phyloP scores from a whole-genome alignment of 768 basidiomycete species.

The Phylloporus sp. region DNA sequence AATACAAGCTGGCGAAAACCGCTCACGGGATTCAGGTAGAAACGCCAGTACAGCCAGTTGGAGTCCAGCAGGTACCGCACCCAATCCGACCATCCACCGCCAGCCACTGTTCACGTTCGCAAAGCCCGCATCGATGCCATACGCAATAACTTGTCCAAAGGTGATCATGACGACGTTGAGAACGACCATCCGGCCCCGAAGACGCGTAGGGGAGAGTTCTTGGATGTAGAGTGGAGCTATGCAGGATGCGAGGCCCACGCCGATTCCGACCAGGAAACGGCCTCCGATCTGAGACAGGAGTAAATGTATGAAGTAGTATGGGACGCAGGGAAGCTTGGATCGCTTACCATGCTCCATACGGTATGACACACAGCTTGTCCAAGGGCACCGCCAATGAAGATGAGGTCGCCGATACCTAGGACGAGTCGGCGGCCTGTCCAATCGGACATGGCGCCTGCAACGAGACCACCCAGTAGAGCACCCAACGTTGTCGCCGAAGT shows the following conservation, averaged over 20 bases:
- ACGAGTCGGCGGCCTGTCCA: conserved; percentile 65
- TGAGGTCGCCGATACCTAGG: conserved; percentile 61
- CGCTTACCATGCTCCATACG: conserved; percentile 63
- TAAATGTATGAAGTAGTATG: not conserved
- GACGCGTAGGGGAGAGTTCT: conserved; percentile 71
- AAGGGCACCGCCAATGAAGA: conserved; percentile 74
- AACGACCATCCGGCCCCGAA: conserved; percentile 75
- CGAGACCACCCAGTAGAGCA: conserved; percentile 70
- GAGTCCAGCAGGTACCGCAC: conserved; percentile 62
- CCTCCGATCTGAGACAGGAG: conserved; percentile 49
- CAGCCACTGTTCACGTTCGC: conserved; percentile 59
- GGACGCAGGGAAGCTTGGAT: not conserved
- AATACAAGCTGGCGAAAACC: not conserved
- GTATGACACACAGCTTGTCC: conserved; percentile 66
- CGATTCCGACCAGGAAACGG: conserved; percentile 70
- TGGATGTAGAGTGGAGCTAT: conserved; percentile 82
- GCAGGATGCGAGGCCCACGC: conserved; percentile 73
- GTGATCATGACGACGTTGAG: conserved; percentile 84
- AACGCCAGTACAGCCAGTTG: conserved; percentile 60
- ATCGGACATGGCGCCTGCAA: conserved; percentile 66
- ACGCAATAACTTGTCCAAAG: conserved; percentile 74
- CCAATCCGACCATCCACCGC: conserved; percentile 83
- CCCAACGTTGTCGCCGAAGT: conserved; percentile 77
- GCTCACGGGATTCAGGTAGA: conserved; percentile 76
- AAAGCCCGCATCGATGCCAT: conserved; percentile 68